Base-by-base conservation (phyloP, 805 yeast genomes). In the Groenewaldozyma salmanticensis region DNA sequence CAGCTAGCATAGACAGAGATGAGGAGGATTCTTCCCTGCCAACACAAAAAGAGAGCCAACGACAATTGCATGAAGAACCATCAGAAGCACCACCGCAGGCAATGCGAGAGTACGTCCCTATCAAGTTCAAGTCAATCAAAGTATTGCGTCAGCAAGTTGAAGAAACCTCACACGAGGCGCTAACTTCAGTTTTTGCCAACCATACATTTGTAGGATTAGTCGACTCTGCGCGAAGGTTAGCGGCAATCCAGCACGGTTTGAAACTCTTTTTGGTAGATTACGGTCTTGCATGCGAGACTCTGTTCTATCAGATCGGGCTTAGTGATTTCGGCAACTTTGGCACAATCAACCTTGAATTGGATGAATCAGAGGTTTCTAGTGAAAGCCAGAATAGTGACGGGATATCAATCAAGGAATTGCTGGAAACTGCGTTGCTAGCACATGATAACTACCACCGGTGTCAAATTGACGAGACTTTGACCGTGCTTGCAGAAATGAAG, bases 261-360 rank as follows among this genome's bases (percentile, higher is more conserved):
- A 76, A 77, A 43, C 64, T 92, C 11, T 81, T 72, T 55, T 60
- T 92, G 19, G 76, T 90, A 16, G 96, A 90, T 59, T 92, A 86
- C 58, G 85, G 80, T 0, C 70, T 82, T 0, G 56, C 84, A 1
- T 66, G 79, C 21, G 60, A 63, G 45, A 85, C 83, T 46, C 66
- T 86, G 42, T 87, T 82, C 52, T 92, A 87, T 59, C 96, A 92
- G 52, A 62, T 82, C 3, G 86, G 82, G 0, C 60, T 92, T 11
- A 62, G 80, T 1, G 85, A 84, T 44, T 86, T 92, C 60, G 74
- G 81, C 33, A 88, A 87, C 54, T 90, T 76, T 61, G 97, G 98
- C 1, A 58, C 57, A 4, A 65, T 80, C 1, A 46, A 22, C 49
- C 55, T 48, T 17, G 27, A 20, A 17, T 42, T 29, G 24, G 44